A percentile compares a stretch with the other conserved stretches of the same genome.
phyloP scores from a whole-genome alignment of 179 eudicot species.

The Spinacia oleracea region DNA sequence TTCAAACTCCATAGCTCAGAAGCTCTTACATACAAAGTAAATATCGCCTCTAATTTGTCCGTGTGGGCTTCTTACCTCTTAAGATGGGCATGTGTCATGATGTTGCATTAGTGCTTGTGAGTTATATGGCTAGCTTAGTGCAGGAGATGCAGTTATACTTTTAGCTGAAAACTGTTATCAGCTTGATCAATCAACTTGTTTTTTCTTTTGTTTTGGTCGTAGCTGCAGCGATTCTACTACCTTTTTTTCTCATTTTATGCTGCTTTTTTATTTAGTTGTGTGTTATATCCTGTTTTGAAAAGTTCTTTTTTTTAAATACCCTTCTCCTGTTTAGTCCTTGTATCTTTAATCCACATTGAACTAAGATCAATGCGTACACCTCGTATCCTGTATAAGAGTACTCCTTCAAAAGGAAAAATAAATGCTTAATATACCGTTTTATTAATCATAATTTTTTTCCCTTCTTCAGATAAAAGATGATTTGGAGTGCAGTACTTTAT shows the following conservation, averaged over 20 bases:
- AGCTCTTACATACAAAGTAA: background rate
- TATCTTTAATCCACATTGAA: background rate
- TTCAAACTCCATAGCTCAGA: conserved; percentile 4
- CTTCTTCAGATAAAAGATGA: conserved; percentile 78
- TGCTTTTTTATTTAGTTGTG: background rate
- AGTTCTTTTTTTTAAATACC: background rate
- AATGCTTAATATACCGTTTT: background rate
- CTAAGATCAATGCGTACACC: background rate
- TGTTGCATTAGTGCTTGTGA: background rate
- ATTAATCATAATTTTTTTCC: conserved; percentile 10
- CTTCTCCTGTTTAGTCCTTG: background rate
- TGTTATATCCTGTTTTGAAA: background rate
- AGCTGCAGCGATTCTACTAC: background rate
- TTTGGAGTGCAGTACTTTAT: conserved; percentile 76
- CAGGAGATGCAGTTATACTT: background rate
- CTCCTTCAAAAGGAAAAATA: background rate
- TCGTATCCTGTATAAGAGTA: background rate
- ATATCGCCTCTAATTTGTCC: background rate
- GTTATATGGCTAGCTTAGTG: background rate
- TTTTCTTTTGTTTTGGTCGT: background rate
- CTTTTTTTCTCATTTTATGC: background rate
- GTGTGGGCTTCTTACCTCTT: background rate
- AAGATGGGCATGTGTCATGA: background rate
- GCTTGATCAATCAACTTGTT: background rate
- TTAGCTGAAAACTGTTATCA: background rate